A percentile compares a stretch with the other conserved stretches of the same genome.
These are phyloP conservation scores for Scutellaria barbata DNA, from an alignment of 257 asterid species.

Conservation along the genomic window DNA sequence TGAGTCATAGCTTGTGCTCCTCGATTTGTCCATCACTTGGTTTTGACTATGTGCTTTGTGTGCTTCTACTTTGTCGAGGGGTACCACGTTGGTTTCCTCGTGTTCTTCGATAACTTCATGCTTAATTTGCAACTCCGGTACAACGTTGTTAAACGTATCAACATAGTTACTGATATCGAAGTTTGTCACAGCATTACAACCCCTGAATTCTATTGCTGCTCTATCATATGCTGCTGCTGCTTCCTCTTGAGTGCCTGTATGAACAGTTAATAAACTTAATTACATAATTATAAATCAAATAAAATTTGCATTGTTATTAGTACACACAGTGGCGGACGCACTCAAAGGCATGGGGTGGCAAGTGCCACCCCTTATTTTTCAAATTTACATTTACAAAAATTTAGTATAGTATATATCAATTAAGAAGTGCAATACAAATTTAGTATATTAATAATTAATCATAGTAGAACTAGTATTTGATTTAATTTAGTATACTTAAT, in stretches of 20 bases:
- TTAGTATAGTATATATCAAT: no score
- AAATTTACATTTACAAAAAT: no score
- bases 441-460: no score
- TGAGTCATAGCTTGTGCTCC: background rate
- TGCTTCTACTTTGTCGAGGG: constrained; percentile 28
- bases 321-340: no score
- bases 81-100: background rate
- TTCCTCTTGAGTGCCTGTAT: constrained; percentile 73
- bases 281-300: no score
- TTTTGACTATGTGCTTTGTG: constrained; percentile 25
- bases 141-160: constrained; percentile 39
- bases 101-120: constrained; percentile 1
- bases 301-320: no score
- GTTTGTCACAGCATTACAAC: constrained; percentile 74
- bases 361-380: no score
- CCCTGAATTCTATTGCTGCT: constrained; percentile 79
- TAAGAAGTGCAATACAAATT: no score
- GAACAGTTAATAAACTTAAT: no score
- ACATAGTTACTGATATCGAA: constrained; percentile 64
- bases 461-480: no score
- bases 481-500: no score
- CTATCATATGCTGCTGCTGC: constrained; percentile 80
- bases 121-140: background rate
- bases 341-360: no score
- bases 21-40: constrained; percentile 11